These are phyloP conservation scores for Globisporangium recalcitrans DNA, from an alignment of 352 stramenopile genomes.

Conservation along the genomic window DNA sequence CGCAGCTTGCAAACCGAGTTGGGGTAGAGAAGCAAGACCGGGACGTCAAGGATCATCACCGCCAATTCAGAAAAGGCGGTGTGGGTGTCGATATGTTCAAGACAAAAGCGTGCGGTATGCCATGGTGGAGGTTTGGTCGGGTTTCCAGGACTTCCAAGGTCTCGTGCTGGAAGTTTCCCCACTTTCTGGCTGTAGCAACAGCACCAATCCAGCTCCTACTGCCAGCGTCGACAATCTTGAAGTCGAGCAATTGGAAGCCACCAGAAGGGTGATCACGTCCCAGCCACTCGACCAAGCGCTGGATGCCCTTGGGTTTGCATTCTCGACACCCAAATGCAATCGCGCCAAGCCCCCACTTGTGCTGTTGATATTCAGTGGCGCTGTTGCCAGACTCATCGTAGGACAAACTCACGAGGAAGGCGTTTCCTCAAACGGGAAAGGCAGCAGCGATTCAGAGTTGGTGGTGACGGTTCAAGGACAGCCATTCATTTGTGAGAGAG, in stretches of 20 bases:
- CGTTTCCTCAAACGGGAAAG: no score
- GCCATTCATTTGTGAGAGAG: no score
- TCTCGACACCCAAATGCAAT: no score
- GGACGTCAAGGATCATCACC: background rate
- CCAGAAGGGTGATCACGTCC: background rate
- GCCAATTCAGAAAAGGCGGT: background rate
- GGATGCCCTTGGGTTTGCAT: background rate
- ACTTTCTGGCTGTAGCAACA: background rate
- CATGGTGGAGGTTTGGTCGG: constrained; percentile 4
- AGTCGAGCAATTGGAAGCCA: background rate
- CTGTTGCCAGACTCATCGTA: no score
- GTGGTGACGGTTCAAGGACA: no score
- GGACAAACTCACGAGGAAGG: no score
- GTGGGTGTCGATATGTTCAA: background rate
- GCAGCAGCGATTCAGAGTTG: no score
- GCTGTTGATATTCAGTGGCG: no score
- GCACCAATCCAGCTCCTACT: background rate
- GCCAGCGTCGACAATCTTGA: no score
- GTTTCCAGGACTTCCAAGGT: constrained; percentile 1
- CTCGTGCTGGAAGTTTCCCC: constrained; percentile 3
- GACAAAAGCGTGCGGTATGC: background rate
- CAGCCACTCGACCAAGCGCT: background rate
- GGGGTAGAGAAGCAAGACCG: background rate
- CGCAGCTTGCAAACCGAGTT: background rate
- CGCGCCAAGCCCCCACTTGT: no score